Percentiles rank a stretch among this genome's conserved stretches.
Evolutionary conservation across 257 asterid genomes (phyloP).

Genomic region (Capsicum pubescens): DNA sequence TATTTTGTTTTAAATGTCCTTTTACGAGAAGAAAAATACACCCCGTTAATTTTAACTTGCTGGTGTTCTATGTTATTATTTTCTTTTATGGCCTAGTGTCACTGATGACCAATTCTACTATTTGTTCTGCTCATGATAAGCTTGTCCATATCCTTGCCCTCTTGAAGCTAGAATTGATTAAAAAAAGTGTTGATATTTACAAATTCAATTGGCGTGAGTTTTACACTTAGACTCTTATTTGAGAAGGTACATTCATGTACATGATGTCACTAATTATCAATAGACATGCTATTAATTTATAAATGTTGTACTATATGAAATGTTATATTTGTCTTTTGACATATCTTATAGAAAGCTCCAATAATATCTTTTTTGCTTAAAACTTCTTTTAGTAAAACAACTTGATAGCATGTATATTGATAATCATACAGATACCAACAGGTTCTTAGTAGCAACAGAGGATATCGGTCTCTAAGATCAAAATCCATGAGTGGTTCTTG

Average conservation of each 20-base stretch:
- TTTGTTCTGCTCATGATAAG: conserved; percentile 63
- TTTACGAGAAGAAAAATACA: not conserved
- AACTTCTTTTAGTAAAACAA: not conserved
- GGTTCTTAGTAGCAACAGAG: conserved; percentile 53
- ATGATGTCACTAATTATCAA: not conserved
- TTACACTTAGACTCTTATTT: conserved; percentile 81
- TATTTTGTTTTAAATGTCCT: not conserved
- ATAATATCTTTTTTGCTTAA: not conserved
- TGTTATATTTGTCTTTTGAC: not conserved
- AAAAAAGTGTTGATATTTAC: conserved; percentile 89
- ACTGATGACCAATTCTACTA: conserved; percentile 33
- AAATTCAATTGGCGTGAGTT: conserved; percentile 84
- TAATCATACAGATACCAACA: too few relatives aligned
- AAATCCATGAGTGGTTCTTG: conserved; percentile 87
- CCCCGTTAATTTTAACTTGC: not conserved
- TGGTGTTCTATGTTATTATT: not conserved
- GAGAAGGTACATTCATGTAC: conserved; percentile 67
- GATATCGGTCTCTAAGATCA: conserved; percentile 84
- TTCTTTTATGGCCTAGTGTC: conserved; percentile 15
- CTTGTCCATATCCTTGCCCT: conserved; percentile 81
- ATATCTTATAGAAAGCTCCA: not conserved
- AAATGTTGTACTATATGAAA: not conserved
- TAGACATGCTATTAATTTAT: not conserved
- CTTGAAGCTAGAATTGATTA: conserved; percentile 76
- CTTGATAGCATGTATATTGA: too few relatives aligned